Evolutionary conservation across 495 filamentous ascomycete genomes (phyloP), one percentile per base, ranked within the genome.

Genomic region (Tuber calosporum): DNA sequence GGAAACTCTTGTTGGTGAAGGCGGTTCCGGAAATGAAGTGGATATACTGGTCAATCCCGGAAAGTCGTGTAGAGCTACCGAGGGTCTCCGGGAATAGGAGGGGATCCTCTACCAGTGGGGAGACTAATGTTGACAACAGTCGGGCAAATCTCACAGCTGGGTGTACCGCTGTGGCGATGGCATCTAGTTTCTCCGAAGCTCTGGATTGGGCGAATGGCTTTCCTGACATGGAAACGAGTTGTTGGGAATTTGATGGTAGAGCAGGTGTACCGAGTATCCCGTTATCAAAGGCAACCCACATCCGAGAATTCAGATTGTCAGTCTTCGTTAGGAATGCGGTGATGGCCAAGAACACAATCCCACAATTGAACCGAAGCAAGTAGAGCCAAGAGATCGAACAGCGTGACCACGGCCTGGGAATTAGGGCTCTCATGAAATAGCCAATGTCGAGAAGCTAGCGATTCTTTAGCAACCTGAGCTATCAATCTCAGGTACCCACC

Each of bases 401-500:
- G 69, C 22, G 75, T 68, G 43, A 70, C 70, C 22, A 82, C 43
- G 41, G 81, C 38, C 45, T 70, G 68, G 42, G 74, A 79, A 39
- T 67, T 66, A 11, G 79, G 72, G 70, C 82, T 93, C 91, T 97
- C 83, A 93, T 87, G 48, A 84, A 84, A 70, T 88, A 86, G 43
- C 89, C 88, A 76, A 88, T 84, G 15, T 83, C 82, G 70, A 84
- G 81, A 34, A 85, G 85, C 81, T 91, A 93, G 69, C 88, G 84
- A 30, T 85, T 90, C 82, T 94, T 84, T 66, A 93, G 82, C 62
- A 89, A 89, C 73, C 85, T 94, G 92, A 5, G 91, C 87, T 73
- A 96, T 91, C 9, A 99, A 85, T 15, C 93, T 89, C 48, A 99
- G 85, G 80, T 97, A 97, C 75, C 92, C 93, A 80, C 97, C 93